Percentiles rank a stretch among this genome's conserved stretches.
phyloP scores from a whole-genome alignment of 495 filamentous ascomycete genomes.

The Neurospora cerealis region DNA sequence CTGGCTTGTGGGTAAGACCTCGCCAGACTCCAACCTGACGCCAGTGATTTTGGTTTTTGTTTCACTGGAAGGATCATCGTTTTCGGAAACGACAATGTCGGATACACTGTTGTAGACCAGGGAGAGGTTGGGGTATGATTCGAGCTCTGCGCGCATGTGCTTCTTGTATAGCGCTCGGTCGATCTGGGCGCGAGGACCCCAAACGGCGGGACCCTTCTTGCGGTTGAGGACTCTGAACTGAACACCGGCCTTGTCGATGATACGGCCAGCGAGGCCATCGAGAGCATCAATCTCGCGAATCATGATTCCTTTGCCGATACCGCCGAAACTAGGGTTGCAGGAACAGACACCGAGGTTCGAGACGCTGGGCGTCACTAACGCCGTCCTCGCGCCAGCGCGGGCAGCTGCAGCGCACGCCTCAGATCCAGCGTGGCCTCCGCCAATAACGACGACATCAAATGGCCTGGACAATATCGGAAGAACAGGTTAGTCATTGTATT shows the following conservation, averaged over 20 bases:
- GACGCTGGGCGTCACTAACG: conserved; percentile 75
- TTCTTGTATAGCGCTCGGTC: conserved; percentile 83
- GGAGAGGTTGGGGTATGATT: conserved; percentile 61
- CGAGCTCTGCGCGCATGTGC: conserved; percentile 84
- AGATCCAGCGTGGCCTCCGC: conserved; percentile 89
- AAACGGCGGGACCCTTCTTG: conserved; percentile 89
- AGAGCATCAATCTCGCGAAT: conserved; percentile 91
- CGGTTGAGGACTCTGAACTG: conserved; percentile 85
- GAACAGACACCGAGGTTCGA: conserved; percentile 92
- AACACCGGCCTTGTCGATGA: conserved; percentile 87
- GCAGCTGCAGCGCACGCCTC: conserved; percentile 94
- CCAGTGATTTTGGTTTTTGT: conserved; percentile 70
- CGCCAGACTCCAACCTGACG: conserved; percentile 79
- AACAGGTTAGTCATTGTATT: background rate
- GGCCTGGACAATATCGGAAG: conserved; percentile 36
- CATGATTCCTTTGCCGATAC: conserved; percentile 98
- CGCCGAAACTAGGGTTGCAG: conserved; percentile 95
- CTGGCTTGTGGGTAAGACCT: conserved; percentile 66
- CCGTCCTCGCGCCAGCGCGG: conserved; percentile 79
- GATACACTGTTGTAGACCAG: conserved; percentile 83
- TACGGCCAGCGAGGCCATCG: conserved; percentile 79
- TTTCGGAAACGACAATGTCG: conserved; percentile 68
- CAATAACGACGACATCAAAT: conserved; percentile 92
- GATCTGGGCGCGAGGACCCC: conserved; percentile 95
- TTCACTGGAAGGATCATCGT: conserved; percentile 35